A percentile compares a stretch with the other conserved stretches of the same genome.
Conservation (phyloP, 768 basidiomycete genomes). For the Amanita subjunquillea region DNA sequence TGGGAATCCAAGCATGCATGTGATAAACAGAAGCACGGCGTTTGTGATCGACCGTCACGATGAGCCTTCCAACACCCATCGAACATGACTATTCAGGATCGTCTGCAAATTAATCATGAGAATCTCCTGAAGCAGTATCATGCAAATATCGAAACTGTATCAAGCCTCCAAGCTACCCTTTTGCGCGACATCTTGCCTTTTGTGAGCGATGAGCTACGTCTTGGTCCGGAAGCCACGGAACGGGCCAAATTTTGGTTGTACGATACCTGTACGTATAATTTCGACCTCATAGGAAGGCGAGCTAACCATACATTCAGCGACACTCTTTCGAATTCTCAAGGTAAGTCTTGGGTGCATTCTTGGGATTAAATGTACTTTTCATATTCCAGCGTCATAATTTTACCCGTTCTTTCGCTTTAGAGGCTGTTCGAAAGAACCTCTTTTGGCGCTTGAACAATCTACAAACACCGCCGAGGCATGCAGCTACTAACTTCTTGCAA, state of each 20-base stretch:
- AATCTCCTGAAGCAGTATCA: conserved; percentile 40
- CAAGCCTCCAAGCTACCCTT: conserved; percentile 38
- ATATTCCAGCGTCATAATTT: conserved; percentile 53
- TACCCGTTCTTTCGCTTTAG: conserved; percentile 48
- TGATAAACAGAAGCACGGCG: not conserved
- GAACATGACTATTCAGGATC: conserved; percentile 23
- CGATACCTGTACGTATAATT: conserved; percentile 46
- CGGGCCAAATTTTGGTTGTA: conserved; percentile 55
- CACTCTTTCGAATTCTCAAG: conserved; percentile 52
- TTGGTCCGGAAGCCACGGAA: conserved; percentile 32
- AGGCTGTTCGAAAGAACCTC: conserved; percentile 43
- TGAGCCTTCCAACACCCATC: not conserved
- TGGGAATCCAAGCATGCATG: not conserved
- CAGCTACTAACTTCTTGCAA: conserved; percentile 24
- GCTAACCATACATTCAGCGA: conserved; percentile 22
- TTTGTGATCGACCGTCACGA: not conserved
- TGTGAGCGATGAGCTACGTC: conserved; percentile 45
- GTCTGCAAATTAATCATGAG: conserved; percentile 36
- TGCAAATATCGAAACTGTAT: conserved; percentile 34
- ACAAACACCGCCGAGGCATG: conserved; percentile 22
- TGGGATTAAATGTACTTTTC: conserved; percentile 3
- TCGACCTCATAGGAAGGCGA: not conserved
- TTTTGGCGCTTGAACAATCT: conserved; percentile 46
- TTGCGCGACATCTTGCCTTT: conserved; percentile 50
- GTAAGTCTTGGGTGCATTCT: conserved; percentile 26